phyloP scores from a whole-genome alignment of 2,329 filamentous ascomycete genomes.

The Aureobasidium musti region DNA sequence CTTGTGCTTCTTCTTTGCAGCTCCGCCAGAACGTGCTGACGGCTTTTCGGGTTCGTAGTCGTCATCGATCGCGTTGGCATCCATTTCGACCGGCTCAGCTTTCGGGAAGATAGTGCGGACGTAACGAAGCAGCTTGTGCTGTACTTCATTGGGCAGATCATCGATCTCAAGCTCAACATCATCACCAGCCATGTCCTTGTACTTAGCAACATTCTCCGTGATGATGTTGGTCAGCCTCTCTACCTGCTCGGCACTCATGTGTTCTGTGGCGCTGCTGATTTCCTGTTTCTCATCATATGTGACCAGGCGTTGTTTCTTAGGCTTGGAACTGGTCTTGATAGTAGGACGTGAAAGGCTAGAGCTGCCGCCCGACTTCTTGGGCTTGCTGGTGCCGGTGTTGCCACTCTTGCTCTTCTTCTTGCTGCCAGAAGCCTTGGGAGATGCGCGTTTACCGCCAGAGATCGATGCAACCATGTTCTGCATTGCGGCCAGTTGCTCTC shows the following conservation, averaged over 20 bases:
- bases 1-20: conserved; percentile 71
- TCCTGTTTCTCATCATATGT: conserved; percentile 83
- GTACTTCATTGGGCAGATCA: conserved; percentile 56
- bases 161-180: conserved; percentile 68
- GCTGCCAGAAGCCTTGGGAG: conserved; percentile 47
- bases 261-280: conserved; percentile 62
- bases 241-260: conserved; percentile 75
- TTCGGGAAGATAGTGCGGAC: conserved; percentile 49
- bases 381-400: conserved; percentile 34
- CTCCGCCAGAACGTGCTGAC: conserved; percentile 43
- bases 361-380: conserved; percentile 39
- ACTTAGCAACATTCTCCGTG: conserved; percentile 74
- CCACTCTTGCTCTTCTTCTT: conserved; percentile 47
- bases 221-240: conserved; percentile 85
- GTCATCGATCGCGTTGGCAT: conserved; percentile 49
- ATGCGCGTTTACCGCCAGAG: conserved; percentile 56
- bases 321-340: conserved; percentile 46
- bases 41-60: conserved; percentile 52
- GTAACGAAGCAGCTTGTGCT: conserved; percentile 59
- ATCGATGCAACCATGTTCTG: conserved; percentile 42
- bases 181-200: conserved; percentile 62
- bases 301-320: conserved; percentile 66
- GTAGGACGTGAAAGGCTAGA: conserved; percentile 39
- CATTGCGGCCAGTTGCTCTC: conserved; percentile 62
- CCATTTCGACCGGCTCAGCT: conserved; percentile 36